Percentiles rank a stretch among this genome's conserved stretches.
Evolutionary conservation across 169 alveolate species (phyloP).

Genomic region (Plasmodium vivax): DNA sequence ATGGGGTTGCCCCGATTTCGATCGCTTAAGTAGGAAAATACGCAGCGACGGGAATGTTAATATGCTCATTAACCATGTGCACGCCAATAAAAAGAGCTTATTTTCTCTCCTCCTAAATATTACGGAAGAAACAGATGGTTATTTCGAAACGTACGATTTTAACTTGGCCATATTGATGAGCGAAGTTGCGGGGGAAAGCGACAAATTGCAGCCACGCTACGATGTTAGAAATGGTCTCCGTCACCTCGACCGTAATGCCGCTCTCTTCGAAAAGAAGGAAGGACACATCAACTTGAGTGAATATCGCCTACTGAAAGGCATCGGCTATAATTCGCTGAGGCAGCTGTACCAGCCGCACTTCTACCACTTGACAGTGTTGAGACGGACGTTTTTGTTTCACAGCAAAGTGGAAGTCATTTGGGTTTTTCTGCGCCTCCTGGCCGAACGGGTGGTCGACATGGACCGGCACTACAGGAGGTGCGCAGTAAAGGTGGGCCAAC

Average conservation of each 20-base stretch:
- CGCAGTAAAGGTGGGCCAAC: neutral
- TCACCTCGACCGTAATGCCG: neutral
- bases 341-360: constrained; percentile 67
- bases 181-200: neutral
- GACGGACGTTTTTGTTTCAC: constrained; percentile 31
- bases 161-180: constrained; percentile 18
- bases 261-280: neutral
- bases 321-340: constrained; percentile 57
- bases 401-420: constrained; percentile 34
- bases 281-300: constrained; percentile 19
- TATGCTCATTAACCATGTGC: constrained; percentile 8
- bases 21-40: constrained; percentile 41
- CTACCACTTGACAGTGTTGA: constrained; percentile 54
- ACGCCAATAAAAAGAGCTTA: constrained; percentile 9
- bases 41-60: constrained; percentile 49
- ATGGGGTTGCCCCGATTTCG: constrained; percentile 12
- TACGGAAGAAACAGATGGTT: constrained; percentile 1
- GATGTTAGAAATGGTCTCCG: neutral
- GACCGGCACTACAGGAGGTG: neutral
- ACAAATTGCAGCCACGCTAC: neutral
- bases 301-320: constrained; percentile 16
- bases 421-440: constrained; percentile 7
- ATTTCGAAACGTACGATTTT: constrained; percentile 50
- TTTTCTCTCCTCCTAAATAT: constrained; percentile 26
- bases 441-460: constrained; percentile 27